phyloP scores from a whole-genome alignment of 2,329 filamentous ascomycete genomes.

The Penicillium sp. region DNA sequence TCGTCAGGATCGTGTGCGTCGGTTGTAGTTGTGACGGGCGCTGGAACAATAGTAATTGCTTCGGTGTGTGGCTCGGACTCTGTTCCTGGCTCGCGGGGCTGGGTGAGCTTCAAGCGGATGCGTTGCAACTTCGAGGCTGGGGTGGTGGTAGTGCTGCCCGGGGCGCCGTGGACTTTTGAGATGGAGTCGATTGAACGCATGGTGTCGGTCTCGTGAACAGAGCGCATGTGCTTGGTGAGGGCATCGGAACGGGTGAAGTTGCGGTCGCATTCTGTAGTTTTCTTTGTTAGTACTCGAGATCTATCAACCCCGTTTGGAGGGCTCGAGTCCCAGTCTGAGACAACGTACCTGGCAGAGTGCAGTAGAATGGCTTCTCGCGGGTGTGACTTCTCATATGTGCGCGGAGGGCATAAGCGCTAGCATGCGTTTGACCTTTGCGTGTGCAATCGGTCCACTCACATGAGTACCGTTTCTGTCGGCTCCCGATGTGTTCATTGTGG shows the following conservation, averaged over 20 bases:
- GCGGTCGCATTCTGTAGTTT: slow-evolving; percentile 78
- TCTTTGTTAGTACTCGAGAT: background rate
- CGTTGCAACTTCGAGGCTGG: slow-evolving; percentile 38
- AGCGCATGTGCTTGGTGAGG: slow-evolving; percentile 96
- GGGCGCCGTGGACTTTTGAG: slow-evolving; percentile 35
- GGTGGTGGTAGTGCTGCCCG: slow-evolving; percentile 23
- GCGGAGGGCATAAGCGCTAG: slow-evolving; percentile 91
- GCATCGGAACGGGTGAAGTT: slow-evolving; percentile 96
- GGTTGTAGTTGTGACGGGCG: slow-evolving; percentile 22
- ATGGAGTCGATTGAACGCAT: slow-evolving; percentile 64
- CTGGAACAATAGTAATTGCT: slow-evolving; percentile 15
- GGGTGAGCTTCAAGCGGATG: slow-evolving; percentile 43
- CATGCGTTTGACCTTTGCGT: slow-evolving; percentile 85
- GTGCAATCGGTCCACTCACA: slow-evolving; percentile 94
- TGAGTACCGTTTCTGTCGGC: slow-evolving; percentile 92
- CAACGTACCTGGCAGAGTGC: slow-evolving; percentile 77
- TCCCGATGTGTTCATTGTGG: slow-evolving; percentile 91
- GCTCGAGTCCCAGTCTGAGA: background rate
- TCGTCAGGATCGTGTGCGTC: slow-evolving; percentile 36
- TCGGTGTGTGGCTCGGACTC: slow-evolving; percentile 24
- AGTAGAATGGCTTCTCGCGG: slow-evolving; percentile 97
- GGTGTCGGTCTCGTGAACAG: slow-evolving; percentile 94
- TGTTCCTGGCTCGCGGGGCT: slow-evolving; percentile 30
- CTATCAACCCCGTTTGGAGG: background rate
- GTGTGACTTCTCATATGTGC: slow-evolving; percentile 98